Evolutionary conservation across 2,329 filamentous ascomycete genomes (phyloP).

Genomic region (Clonostachys rosea): DNA sequence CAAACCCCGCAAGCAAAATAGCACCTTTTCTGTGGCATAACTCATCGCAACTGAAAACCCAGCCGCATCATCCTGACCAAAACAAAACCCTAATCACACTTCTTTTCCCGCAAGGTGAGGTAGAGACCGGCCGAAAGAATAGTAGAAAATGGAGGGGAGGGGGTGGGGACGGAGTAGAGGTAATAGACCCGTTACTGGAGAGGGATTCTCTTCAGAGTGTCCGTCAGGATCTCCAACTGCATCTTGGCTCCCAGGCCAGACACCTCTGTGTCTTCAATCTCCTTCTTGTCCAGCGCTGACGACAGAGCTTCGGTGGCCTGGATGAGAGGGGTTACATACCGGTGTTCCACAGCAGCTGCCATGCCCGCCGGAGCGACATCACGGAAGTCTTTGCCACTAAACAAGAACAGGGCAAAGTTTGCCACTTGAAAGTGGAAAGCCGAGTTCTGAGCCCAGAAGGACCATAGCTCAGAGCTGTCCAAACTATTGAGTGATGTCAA

Average conservation of each 20-base stretch:
- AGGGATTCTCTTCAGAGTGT: slow-evolving; percentile 34
- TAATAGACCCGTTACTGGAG: slow-evolving; percentile 20
- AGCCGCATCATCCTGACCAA: no score
- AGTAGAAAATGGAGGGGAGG: no score
- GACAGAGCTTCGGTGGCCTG: slow-evolving; percentile 31
- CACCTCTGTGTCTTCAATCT: slow-evolving; percentile 18
- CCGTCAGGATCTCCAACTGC: slow-evolving; percentile 34
- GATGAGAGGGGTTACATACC: slow-evolving; percentile 51
- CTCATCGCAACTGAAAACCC: no score
- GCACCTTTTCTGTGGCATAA: no score
- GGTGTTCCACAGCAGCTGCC: slow-evolving; percentile 51
- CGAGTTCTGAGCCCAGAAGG: slow-evolving; percentile 47
- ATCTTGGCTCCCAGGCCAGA: slow-evolving; percentile 13
- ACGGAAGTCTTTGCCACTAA: slow-evolving; percentile 35
- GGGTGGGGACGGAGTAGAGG: no score
- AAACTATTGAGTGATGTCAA: slow-evolving; percentile 39
- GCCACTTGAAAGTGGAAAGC: slow-evolving; percentile 54
- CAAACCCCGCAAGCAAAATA: no score
- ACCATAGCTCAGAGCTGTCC: slow-evolving; percentile 34
- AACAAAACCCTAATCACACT: no score
- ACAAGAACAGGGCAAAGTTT: slow-evolving; percentile 57
- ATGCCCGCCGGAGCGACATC: slow-evolving; percentile 50
- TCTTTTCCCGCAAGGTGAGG: no score
- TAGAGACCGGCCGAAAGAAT: no score
- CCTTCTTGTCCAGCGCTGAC: slow-evolving; percentile 21